Base-by-base conservation (phyloP, 2,329 filamentous ascomycete species). In the Drechslerella dactyloides region DNA sequence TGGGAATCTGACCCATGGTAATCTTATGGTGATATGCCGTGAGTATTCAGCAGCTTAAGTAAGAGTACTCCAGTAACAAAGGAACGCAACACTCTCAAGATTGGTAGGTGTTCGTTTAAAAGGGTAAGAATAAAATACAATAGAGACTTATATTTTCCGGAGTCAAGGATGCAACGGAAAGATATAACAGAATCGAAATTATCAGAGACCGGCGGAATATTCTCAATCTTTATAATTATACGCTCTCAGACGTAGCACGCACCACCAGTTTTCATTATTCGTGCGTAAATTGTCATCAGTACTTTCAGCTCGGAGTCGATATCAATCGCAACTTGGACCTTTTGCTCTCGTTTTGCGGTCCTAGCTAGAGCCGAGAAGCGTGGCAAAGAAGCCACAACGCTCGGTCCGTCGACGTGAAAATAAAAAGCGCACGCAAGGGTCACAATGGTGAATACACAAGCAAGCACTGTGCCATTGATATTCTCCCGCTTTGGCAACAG, bases 371-470 rank as follows among this genome's bases (percentile, higher is more conserved):
- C 35, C 48, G 19, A 59, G 19, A 50, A 57, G 44, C 44, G 24
- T n/a, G n/a, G n/a, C n/a, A n/a, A 23, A 50, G 53, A 37, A 52
- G 35, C 42, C 52, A n/a, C 48, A 21, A 46, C 40, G 66, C 59
- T 64, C 66, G 56, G 59, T 64, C 33, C 59, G 66, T 59, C 48
- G 59, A 48, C 46, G 21, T 30, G 23, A 17, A 51, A 64, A 37
- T n/a, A n/a, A n/a, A n/a, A n/a, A n/a, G n/a, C n/a, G n/a, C n/a
- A 56, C 35, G 60, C 66, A 64, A 59, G 66, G 66, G 65, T 33
- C 7, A 37, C 40, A 64, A 42, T 37, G 48, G 64, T 51, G n/a
- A n/a, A n/a, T n/a, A n/a, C n/a, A n/a, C n/a, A n/a, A 21, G 46
- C 53, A 17, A 54, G 58, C 64, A 58, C 51, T 40, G 64, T 1